Base-by-base conservation (phyloP, 2,329 filamentous ascomycete genomes). In the Chlorencoelia australis region DNA sequence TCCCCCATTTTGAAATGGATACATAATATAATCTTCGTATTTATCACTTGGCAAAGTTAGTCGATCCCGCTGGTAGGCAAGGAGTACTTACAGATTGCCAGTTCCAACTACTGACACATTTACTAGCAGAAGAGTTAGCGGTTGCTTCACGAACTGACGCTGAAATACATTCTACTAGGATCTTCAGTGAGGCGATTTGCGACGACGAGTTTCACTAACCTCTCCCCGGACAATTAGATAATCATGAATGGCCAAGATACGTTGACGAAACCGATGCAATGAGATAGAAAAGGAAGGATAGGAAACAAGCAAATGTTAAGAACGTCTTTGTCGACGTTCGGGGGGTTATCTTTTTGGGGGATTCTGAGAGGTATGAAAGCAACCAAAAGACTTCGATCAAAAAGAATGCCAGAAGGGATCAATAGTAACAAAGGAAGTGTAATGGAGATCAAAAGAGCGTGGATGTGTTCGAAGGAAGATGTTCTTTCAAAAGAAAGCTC, bases 161-260 rank as follows among this genome's bases (percentile, higher is more conserved):
- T 17, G 13, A 14, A 15, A 21, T 34, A 25, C 14, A 16, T 41
- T 43, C 48, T 42, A 35, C 35, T 35, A 2, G 49, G 44, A 31
- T 52, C 53, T 45, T 67, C 64, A 13, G 60, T 59, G 28, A 70
- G 51, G 4, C 64, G 52, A 16, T 60, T 60, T 16, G 63, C 63
- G 18, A 69, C 50, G 2, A 63, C 59, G 8, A 69, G 55, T 16
- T 32, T 67, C 64, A 21, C 63, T 63, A 18, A 62, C 57, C 4
- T 67, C 67, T 13, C 66, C 67, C 4, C 67, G 67, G 17, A 66
- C 55, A 26, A 69, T 52, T 11, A 68, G 49, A 34, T 60, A 62
- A 37, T 62, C 56, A 34, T 62, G 61, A 42, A 26, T 39, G 37
- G 20, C 40, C 35, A 4, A 52, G 36, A 24, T 28, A 44, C 13